Percentiles rank a stretch among this genome's conserved stretches.
phyloP scores from a whole-genome alignment of 805 yeast species.

The Kodamaea neixiangensis region DNA sequence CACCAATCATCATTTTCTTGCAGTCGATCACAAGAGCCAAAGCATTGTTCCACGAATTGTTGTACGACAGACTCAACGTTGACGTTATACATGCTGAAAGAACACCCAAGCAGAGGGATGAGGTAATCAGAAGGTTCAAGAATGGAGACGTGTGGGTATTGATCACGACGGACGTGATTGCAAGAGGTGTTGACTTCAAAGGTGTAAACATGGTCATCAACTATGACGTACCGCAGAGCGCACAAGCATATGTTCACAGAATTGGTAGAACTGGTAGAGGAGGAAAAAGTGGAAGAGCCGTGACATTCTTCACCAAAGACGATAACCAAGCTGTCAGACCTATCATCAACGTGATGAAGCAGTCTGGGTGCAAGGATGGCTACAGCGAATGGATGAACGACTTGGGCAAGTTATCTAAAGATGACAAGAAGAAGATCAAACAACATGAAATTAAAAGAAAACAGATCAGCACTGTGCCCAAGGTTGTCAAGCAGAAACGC shows the following conservation, averaged over 20 bases:
- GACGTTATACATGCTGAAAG: constrained; percentile 96
- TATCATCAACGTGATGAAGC: constrained; percentile 92
- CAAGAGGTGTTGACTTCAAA: constrained; percentile 96
- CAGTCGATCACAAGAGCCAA: constrained; percentile 94
- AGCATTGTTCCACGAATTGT: constrained; percentile 88
- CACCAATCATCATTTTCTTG: constrained; percentile 89
- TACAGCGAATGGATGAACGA: constrained; percentile 82
- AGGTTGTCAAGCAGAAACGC: constrained; percentile 62
- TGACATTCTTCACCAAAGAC: constrained; percentile 91
- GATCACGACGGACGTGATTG: constrained; percentile 92
- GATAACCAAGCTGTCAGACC: constrained; percentile 76
- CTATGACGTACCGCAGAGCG: constrained; percentile 92
- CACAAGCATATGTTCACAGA: constrained; percentile 95
- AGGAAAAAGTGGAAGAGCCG: constrained; percentile 81
- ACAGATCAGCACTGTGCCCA: constrained; percentile 83
- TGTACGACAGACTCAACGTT: constrained; percentile 89
- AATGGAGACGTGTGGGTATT: constrained; percentile 94
- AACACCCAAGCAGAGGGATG: constrained; percentile 84
- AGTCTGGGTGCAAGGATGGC: constrained; percentile 69
- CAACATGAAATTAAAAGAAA: constrained; percentile 61
- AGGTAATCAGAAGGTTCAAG: constrained; percentile 79
- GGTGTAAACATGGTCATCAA: constrained; percentile 94
- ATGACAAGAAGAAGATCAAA: constrained; percentile 62
- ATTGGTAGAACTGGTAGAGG: constrained; percentile 99
- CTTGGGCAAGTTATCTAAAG: constrained; percentile 62